Percentiles rank a stretch among this genome's conserved stretches.
Evolutionary conservation across 1,284 basidiomycete species (phyloP).

Genomic region (Malassezia globosa): DNA sequence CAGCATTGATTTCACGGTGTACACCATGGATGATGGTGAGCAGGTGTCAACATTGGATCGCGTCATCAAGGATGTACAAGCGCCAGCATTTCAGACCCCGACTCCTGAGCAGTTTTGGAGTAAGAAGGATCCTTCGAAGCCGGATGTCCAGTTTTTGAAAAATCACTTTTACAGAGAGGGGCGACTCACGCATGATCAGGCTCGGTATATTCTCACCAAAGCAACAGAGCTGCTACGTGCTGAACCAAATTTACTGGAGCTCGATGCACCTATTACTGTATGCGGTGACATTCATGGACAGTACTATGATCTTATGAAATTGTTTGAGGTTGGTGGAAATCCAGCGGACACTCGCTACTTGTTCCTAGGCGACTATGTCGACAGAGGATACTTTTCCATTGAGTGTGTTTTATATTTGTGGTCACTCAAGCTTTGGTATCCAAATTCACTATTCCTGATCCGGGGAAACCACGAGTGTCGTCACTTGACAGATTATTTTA

Average conservation of each 20-base stretch:
- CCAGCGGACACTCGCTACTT: constrained; percentile 45
- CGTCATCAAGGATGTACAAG: constrained; percentile 48
- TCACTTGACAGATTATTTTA: constrained; percentile 47
- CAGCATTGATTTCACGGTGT: constrained; percentile 49
- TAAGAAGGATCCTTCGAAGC: constrained; percentile 39
- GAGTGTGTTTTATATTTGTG: constrained; percentile 46
- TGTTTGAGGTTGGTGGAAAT: constrained; percentile 46
- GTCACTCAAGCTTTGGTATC: constrained; percentile 47
- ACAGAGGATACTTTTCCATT: constrained; percentile 46
- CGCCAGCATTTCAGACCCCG: constrained; percentile 71
- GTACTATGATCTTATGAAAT: constrained; percentile 47
- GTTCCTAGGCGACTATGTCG: constrained; percentile 47
- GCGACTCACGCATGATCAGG: constrained; percentile 71
- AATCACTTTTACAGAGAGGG: constrained; percentile 98
- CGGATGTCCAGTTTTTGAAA: constrained; percentile 82
- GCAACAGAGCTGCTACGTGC: constrained; percentile 60
- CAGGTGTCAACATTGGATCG: constrained; percentile 49
- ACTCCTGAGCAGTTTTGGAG: constrained; percentile 74
- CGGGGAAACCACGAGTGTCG: constrained; percentile 47
- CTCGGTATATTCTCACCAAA: constrained; percentile 70
- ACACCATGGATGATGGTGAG: constrained; percentile 49
- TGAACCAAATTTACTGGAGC: constrained; percentile 80
- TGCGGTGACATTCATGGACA: constrained; percentile 47
- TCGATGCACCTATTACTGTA: constrained; percentile 80
- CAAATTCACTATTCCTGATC: constrained; percentile 44